Conservation (phyloP, 352 stramenopile species). For the Thraustochytrium sp. region DNA sequence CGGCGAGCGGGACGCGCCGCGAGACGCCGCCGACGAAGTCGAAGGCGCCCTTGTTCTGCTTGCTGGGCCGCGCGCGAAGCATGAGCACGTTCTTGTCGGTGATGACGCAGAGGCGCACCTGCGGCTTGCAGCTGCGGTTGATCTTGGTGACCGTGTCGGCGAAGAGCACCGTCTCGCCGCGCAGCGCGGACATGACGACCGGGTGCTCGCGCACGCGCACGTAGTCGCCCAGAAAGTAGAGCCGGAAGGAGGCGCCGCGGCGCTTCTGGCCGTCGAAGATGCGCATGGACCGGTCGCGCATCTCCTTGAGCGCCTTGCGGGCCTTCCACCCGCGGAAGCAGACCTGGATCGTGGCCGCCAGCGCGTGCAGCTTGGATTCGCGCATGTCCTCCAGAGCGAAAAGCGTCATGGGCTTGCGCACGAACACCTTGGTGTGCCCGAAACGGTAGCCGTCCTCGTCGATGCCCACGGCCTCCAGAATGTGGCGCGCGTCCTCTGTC, state of each 20-base stretch:
- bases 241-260: not conserved
- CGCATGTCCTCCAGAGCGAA: slow-evolving; percentile 78
- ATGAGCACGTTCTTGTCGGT: not conserved
- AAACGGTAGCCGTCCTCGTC: slow-evolving; percentile 70
- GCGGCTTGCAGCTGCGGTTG: slow-evolving; percentile 24
- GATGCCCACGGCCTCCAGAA: slow-evolving; percentile 38
- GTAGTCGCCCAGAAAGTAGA: slow-evolving; percentile 36
- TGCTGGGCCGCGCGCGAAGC: not conserved
- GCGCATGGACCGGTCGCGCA: slow-evolving; percentile 74
- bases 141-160: slow-evolving; percentile 39
- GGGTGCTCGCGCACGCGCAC: slow-evolving; percentile 36
- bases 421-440: slow-evolving; percentile 81
- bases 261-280: slow-evolving; percentile 57
- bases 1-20: not conserved
- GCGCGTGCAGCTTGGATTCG: slow-evolving; percentile 52
- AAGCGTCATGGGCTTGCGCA: slow-evolving; percentile 78
- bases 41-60: not conserved
- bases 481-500: slow-evolving; percentile 60
- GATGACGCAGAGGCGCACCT: slow-evolving; percentile 21
- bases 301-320: slow-evolving; percentile 67
- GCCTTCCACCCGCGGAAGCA: slow-evolving; percentile 70
- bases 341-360: slow-evolving; percentile 64
- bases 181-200: not conserved
- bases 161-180: slow-evolving; percentile 11
- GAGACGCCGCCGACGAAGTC: not conserved